Percentiles rank a stretch among this genome's conserved stretches.
Conservation (phyloP, 2,329 filamentous ascomycete genomes). For the Penicillium psychrosexuale region DNA sequence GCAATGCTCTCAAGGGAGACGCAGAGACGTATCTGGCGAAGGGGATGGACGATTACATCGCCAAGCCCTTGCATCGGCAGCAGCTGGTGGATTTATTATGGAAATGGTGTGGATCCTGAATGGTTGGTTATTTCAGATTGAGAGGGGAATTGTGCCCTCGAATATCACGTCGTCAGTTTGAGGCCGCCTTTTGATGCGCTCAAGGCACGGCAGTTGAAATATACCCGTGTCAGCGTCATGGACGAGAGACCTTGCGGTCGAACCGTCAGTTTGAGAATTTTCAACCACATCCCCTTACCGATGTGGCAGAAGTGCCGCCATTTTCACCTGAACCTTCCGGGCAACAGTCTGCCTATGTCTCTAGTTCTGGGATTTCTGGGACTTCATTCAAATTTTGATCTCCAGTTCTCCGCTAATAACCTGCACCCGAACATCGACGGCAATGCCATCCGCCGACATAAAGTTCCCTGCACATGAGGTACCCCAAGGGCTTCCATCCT, state of each 20-base stretch:
- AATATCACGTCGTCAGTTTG: not conserved
- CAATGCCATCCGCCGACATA: not conserved
- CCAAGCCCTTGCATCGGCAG: conserved; percentile 55
- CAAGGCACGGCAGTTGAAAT: not conserved
- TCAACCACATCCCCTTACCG: not conserved
- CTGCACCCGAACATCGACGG: not conserved
- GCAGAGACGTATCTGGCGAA: conserved; percentile 52
- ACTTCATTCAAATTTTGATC: not conserved
- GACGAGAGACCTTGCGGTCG: not conserved
- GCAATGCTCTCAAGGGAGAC: conserved; percentile 56
- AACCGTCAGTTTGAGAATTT: not conserved
- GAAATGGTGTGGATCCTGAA: conserved; percentile 35
- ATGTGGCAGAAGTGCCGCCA: not conserved
- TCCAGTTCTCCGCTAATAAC: not conserved
- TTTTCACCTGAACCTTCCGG: not conserved
- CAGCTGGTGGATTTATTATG: conserved; percentile 46
- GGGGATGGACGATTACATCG: conserved; percentile 57
- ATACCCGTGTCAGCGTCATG: not conserved
- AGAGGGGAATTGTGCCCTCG: not conserved
- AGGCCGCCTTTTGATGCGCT: not conserved
- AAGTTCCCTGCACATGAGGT: not conserved
- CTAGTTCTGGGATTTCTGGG: not conserved
- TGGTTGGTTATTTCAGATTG: not conserved
- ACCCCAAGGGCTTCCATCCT: not conserved
- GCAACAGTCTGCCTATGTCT: not conserved